Evolutionary conservation across 176 grass and related monocot species (phyloP).

Genomic region (Triticum urartu): DNA sequence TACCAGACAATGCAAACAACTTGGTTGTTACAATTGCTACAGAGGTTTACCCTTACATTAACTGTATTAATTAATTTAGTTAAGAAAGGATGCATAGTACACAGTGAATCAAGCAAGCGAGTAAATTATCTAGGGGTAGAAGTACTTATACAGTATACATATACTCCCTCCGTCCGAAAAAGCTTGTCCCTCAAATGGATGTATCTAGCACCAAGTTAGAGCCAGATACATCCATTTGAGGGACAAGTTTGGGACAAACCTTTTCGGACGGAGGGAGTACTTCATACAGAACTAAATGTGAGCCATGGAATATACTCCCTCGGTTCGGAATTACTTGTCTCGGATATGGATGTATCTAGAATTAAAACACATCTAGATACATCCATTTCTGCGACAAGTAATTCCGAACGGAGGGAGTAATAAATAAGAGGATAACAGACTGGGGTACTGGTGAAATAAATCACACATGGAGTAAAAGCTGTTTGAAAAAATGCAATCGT

Average conservation of each 20-base stretch:
- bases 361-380: too few species aligned
- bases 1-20: constrained; percentile 18
- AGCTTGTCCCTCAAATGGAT: too few species aligned
- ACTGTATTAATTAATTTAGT: not conserved
- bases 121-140: not conserved
- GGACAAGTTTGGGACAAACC: too few species aligned
- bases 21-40: constrained; percentile 1
- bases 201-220: too few species aligned
- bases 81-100: not conserved
- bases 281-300: constrained; percentile 2
- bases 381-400: too few species aligned
- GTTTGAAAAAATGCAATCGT: constrained; percentile 4
- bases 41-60: not conserved
- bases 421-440: not conserved
- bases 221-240: too few species aligned
- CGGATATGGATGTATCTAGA: too few species aligned
- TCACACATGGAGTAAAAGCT: not conserved
- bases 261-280: too few species aligned
- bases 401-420: too few species aligned
- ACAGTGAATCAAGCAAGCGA: not conserved
- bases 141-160: not conserved
- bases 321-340: too few species aligned
- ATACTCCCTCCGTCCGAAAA: not conserved
- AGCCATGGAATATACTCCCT: not conserved
- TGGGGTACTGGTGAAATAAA: not conserved